Evolutionary conservation across 371 early-diverging fungal genomes (phyloP).

Genomic region (Conidiobolus incongruus): DNA sequence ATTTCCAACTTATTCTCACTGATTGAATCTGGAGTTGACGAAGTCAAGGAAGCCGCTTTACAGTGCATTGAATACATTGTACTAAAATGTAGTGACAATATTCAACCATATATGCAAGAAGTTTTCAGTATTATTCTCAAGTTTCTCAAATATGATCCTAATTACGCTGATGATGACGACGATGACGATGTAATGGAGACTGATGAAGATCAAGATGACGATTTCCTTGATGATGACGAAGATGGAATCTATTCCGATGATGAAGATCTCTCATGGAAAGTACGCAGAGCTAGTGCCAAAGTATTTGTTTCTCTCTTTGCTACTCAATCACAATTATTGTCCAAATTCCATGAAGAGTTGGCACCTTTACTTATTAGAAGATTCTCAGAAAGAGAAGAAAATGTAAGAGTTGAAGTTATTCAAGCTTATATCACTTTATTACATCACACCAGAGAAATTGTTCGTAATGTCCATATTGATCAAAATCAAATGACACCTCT

Average conservation of each 20-base stretch:
- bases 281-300: constrained; percentile 66
- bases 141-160: constrained; percentile 70
- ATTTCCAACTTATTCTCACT: too few species aligned
- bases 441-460: constrained; percentile 49
- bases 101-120: constrained; percentile 27
- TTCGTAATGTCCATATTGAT: too few species aligned
- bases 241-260: constrained; percentile 57
- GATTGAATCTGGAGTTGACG: too few species aligned
- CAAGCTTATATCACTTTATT: constrained; percentile 48
- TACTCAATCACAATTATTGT: constrained; percentile 30
- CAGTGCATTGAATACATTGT: too few species aligned
- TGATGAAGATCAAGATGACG: constrained; percentile 49
- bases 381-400: constrained; percentile 81
- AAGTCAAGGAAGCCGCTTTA: too few species aligned
- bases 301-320: constrained; percentile 45
- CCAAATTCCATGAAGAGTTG: constrained; percentile 36
- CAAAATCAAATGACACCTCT: too few species aligned
- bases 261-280: constrained; percentile 78
- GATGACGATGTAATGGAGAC: constrained; percentile 50
- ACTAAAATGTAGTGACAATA: too few species aligned
- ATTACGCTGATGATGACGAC: constrained; percentile 53
- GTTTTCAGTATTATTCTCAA: constrained; percentile 36
- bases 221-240: constrained; percentile 59
- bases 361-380: constrained; percentile 49
- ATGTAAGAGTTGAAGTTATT: constrained; percentile 68